Base-by-base conservation (phyloP, 2,329 filamentous ascomycete genomes). In the Pseudovirgaria hyperparasitica region DNA sequence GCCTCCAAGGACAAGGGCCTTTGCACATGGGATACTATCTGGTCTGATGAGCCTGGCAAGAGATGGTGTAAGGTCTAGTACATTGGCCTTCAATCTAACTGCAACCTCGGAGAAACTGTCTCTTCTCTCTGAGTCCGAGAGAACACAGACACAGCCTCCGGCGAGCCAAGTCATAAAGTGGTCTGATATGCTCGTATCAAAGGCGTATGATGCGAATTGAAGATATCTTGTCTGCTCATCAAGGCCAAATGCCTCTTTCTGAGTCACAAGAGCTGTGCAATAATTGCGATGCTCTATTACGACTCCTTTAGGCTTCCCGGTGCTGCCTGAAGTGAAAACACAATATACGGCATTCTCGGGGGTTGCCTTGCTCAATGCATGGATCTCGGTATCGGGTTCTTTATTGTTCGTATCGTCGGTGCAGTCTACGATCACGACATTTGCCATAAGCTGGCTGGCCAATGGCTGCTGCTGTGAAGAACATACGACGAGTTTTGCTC, bases 121-220 rank as follows among this genome's bases (percentile, higher is more conserved):
- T 43, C 10, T 64, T 51, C 29, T 70, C 63, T 5, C 58, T 44
- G 1, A 63, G 51, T 5, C 62, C 60, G 0, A 38, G 6, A 72
- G 70, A 0, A 76, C 55, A 32, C 71, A 76, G 5, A 76, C 56
- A 28, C 67, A 72, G 0, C 65, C 70, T 12, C 73, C 73, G 9
- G 62, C 51, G 6, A 66, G 55, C 3, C 76, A 50, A 0, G 67
- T 62, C 1, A 63, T 63, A 31, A 73, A 60, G 1, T 68, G 62
- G 36, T 73, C 70, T 2, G 62, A 42, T 14, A 73, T 46, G 22
- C 62, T 60, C 9, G 67, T 58, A 34, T 74, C 67, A 25, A 69
- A 65, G 5, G 63, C 65, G 40, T 65, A 70, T 10, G 63, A 67
- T 4, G 67, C 70, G 30, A 70, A 62, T 31, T 72, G 66, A 2